phyloP scores from a whole-genome alignment of 2,329 filamentous ascomycete genomes.

The Rhexocercosporidium sp. region DNA sequence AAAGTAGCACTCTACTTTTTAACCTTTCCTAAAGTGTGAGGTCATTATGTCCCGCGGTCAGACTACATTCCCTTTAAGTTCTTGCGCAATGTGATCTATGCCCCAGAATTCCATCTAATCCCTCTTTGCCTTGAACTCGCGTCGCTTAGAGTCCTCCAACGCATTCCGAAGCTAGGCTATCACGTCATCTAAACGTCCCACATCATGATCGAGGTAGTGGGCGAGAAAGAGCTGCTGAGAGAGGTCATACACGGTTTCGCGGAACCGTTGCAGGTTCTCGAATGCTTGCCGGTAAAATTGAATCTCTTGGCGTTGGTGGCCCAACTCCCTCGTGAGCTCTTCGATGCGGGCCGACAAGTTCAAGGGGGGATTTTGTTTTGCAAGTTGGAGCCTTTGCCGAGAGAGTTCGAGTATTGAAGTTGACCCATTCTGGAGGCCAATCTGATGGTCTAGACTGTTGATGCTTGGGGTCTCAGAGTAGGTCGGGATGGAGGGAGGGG shows the following conservation, averaged over 20 bases:
- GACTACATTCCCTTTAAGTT: neutral
- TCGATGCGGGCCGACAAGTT: slow-evolving; percentile 20
- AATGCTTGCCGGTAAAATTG: slow-evolving; percentile 29
- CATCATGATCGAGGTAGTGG: slow-evolving; percentile 16
- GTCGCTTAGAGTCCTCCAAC: slow-evolving; percentile 24
- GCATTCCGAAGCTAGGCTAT: slow-evolving; percentile 23
- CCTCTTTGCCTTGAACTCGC: slow-evolving; percentile 26
- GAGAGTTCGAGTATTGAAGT: slow-evolving; percentile 26
- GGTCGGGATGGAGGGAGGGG: slow-evolving; percentile 8
- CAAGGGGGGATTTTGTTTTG: slow-evolving; percentile 20
- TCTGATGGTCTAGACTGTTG: slow-evolving; percentile 26
- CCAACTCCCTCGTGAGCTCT: slow-evolving; percentile 29
- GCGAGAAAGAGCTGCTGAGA: slow-evolving; percentile 27
- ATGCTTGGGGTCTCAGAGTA: slow-evolving; percentile 16
- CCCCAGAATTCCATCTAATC: slow-evolving; percentile 28
- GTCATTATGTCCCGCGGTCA: neutral
- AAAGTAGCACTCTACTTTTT: slow-evolving; percentile 5
- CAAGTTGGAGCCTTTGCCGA: slow-evolving; percentile 18
- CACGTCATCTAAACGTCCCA: slow-evolving; percentile 16
- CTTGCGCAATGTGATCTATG: slow-evolving; percentile 5
- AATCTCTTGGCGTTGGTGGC: slow-evolving; percentile 26
- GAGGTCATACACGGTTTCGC: slow-evolving; percentile 27
- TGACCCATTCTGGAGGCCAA: slow-evolving; percentile 23
- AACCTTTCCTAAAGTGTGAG: slow-evolving; percentile 2
- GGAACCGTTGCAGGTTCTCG: slow-evolving; percentile 27